phyloP scores from a whole-genome alignment of 2,329 filamentous ascomycete genomes.

The Periconia macrospinosa region DNA sequence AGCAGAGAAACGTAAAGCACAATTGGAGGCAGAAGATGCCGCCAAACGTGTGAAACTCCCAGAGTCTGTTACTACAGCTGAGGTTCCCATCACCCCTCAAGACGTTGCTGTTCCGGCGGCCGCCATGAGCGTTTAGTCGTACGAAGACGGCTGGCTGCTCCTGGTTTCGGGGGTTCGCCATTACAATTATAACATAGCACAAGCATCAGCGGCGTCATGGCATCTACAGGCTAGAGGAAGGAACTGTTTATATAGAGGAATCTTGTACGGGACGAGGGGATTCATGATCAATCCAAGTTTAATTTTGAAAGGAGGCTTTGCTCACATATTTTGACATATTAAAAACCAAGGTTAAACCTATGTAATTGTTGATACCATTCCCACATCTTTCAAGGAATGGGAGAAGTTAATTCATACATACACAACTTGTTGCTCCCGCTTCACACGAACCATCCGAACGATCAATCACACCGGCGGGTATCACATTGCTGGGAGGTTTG shows the following conservation, averaged over 20 bases:
- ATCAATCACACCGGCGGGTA: neutral
- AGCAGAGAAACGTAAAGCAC: constrained; percentile 21
- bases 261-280: too few species aligned
- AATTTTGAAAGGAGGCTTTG: too few species aligned
- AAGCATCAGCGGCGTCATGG: constrained; percentile 2
- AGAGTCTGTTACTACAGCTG: constrained; percentile 7
- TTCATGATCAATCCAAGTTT: too few species aligned
- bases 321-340: neutral
- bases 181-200: constrained; percentile 2
- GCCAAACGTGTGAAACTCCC: constrained; percentile 33
- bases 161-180: too few species aligned
- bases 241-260: too few species aligned
- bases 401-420: too few species aligned
- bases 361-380: neutral
- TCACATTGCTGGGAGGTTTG: neutral
- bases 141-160: neutral
- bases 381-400: too few species aligned
- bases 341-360: neutral
- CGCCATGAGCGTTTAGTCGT: constrained; percentile 20
- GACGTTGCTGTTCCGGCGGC: constrained; percentile 18
- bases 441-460: too few species aligned
- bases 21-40: constrained; percentile 17
- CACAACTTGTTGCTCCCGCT: too few species aligned
- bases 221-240: neutral
- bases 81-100: constrained; percentile 11